Percentiles rank a stretch among this genome's conserved stretches.
phyloP scores from a whole-genome alignment of 192 early-diverging fungal genomes.

The Coemansia aciculifera region DNA sequence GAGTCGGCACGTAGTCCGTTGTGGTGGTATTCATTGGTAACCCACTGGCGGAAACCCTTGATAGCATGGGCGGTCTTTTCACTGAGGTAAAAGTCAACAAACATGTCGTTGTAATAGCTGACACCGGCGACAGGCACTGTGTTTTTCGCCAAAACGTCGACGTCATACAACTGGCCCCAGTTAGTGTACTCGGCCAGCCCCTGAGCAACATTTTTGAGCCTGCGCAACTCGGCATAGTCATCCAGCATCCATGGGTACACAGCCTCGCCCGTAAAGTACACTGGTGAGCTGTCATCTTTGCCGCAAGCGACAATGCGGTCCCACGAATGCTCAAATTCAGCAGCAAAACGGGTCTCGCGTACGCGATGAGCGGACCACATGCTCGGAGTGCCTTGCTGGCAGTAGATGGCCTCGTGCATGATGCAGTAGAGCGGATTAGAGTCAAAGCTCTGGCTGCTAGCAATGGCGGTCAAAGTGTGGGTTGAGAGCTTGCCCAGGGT shows the following conservation, averaged over 20 bases:
- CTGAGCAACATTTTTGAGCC: conserved; percentile 59
- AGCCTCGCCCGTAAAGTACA: conserved; percentile 69
- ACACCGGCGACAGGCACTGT: conserved; percentile 62
- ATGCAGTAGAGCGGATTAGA: conserved; percentile 66
- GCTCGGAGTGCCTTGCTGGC: conserved; percentile 58
- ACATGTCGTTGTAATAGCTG: conserved; percentile 73
- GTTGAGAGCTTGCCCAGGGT: conserved; percentile 37
- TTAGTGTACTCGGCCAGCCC: conserved; percentile 58
- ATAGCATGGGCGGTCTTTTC: conserved; percentile 59
- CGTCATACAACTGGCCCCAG: conserved; percentile 63
- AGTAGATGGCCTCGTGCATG: conserved; percentile 68
- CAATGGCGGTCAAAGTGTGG: conserved; percentile 47
- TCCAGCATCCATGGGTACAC: conserved; percentile 76
- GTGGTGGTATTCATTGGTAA: conserved; percentile 71
- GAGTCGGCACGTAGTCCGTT: conserved; percentile 59
- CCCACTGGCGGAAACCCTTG: conserved; percentile 61
- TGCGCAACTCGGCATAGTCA: conserved; percentile 63
- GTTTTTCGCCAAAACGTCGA: conserved; percentile 50
- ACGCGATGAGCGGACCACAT: conserved; percentile 66
- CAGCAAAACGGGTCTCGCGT: conserved; percentile 51
- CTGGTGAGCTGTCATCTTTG: conserved; percentile 19
- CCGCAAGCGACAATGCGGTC: conserved; percentile 29
- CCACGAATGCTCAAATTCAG: conserved; percentile 53
- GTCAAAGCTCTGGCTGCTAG: conserved; percentile 54
- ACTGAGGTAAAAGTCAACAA: conserved; percentile 62